Evolutionary conservation across 2,329 filamentous ascomycete genomes (phyloP).

Genomic region (Ascocoryne sarcoides): DNA sequence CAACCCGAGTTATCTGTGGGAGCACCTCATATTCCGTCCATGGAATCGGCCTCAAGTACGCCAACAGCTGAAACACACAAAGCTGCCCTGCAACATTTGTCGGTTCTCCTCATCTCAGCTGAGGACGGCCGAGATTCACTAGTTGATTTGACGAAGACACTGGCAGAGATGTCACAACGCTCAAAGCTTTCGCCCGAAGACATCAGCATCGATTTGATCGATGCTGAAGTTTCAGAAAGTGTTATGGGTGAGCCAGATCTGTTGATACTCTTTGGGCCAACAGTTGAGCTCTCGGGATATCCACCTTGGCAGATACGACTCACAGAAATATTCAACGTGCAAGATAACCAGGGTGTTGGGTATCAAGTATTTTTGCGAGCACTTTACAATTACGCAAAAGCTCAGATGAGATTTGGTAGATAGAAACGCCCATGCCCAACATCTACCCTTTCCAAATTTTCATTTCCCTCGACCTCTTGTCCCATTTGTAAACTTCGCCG

Average conservation of each 20-base stretch:
- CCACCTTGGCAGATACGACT: constrained; percentile 93
- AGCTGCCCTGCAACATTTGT: constrained; percentile 35
- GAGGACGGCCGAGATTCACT: constrained; percentile 89
- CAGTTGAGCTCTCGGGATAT: constrained; percentile 79
- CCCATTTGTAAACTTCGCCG: constrained; percentile 62
- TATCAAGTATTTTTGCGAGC: constrained; percentile 90
- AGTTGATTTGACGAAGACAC: constrained; percentile 88
- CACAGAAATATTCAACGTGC: constrained; percentile 82
- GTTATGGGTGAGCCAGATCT: constrained; percentile 88
- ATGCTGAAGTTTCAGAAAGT: constrained; percentile 72
- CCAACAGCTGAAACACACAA: constrained; percentile 33
- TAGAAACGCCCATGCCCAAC: constrained; percentile 13
- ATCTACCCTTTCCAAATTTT: constrained; percentile 20
- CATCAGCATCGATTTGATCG: constrained; percentile 77
- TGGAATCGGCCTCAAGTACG: constrained; percentile 39
- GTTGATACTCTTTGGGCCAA: constrained; percentile 76
- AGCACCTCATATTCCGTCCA: constrained; percentile 59
- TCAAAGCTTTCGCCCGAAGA: constrained; percentile 74
- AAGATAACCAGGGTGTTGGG: constrained; percentile 73
- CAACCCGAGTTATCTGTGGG: constrained; percentile 65
- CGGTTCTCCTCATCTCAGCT: constrained; percentile 71
- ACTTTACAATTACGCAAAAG: constrained; percentile 73
- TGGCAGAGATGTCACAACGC: constrained; percentile 90
- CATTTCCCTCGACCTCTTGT: constrained; percentile 41
- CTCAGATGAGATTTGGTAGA: constrained; percentile 67